Evolutionary conservation across 768 basidiomycete genomes (phyloP).

Genomic region (Mycena venus): DNA sequence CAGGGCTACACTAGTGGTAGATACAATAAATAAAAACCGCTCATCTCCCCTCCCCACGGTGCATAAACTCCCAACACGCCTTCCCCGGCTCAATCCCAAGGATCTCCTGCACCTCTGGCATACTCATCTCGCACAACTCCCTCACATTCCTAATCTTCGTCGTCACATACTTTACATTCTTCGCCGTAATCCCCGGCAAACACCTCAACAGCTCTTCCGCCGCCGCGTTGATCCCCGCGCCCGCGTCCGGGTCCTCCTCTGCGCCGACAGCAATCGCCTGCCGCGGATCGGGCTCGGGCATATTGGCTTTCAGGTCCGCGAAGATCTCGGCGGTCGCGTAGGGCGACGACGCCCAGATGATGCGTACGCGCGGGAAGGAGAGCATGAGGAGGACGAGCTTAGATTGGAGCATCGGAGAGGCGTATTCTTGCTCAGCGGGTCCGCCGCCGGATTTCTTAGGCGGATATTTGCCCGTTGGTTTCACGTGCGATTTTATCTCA

Average conservation of each 20-base stretch:
- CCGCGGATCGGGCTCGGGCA: slow-evolving; percentile 83
- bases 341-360: slow-evolving; percentile 98
- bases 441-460: slow-evolving; percentile 46
- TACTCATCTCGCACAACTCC: slow-evolving; percentile 76
- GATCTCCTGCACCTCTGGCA: slow-evolving; percentile 76
- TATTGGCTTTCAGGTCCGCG: slow-evolving; percentile 87
- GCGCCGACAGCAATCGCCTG: slow-evolving; percentile 86
- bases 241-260: slow-evolving; percentile 77
- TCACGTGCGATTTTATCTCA: slow-evolving; percentile 77
- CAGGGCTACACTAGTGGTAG: too few species aligned
- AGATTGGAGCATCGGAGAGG: slow-evolving; percentile 80
- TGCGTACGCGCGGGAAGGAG: slow-evolving; percentile 90
- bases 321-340: slow-evolving; percentile 94
- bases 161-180: slow-evolving; percentile 90
- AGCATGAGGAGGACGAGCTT: slow-evolving; percentile 93
- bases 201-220: slow-evolving; percentile 88
- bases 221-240: slow-evolving; percentile 77
- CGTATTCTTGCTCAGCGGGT: slow-evolving; percentile 45
- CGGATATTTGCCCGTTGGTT: slow-evolving; percentile 70
- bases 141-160: slow-evolving; percentile 82
- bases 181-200: slow-evolving; percentile 87
- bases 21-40: not conserved
- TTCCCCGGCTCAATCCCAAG: slow-evolving; percentile 88
- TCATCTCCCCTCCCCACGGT: slow-evolving; percentile 67
- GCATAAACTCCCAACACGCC: slow-evolving; percentile 85